Base-by-base conservation (phyloP, 1,139 yeast genomes). In the Geotrichum candidum region DNA sequence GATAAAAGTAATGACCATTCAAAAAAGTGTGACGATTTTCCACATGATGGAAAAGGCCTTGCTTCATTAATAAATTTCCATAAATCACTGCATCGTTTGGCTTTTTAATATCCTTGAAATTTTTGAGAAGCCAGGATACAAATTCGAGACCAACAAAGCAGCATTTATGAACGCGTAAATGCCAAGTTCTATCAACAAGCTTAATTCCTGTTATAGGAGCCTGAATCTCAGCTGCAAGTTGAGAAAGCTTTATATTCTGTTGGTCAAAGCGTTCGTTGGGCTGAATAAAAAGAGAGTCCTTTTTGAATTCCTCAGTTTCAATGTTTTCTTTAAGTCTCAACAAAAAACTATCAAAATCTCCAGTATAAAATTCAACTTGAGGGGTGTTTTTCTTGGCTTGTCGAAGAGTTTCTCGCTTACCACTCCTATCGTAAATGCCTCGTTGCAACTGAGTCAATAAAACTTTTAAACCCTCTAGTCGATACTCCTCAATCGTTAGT, bases 1-100 rank as follows among this genome's bases (percentile, higher is more conserved):
- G 87, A 71, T 94, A 94, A 72, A 92, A 92, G 72, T 91, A 94
- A 71, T 94, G 92, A 0, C 99, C 99, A 75, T 92, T 96, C 60
- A 91, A 76, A 65, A 94, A 89, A 1, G 88, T 84, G 70, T 94
- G 98, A 53, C 94, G 81, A 56, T 84, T 79, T 65, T 89, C 91
- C 35, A 90, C 97, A 70, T 94, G 98, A 38, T 76, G 80, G 72
- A 94, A 85, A 31, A 94, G 71, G 0, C 89, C 90, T 58, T 78
- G 79, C 15, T 83, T 82, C 95, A 90, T 87, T 57, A 92, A 75
- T 15, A 76, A 72, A 68, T 90, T 94, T 0, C 97, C 99, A 72
- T 80, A 94, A 13, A 77, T 81, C 0, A 86, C 83, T 0, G 98
- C 98, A 23, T 87, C 94, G 38, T 90, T 97, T 64, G 95, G 77